Evolutionary conservation across 2,329 filamentous ascomycete genomes (phyloP).

Genomic region (Cercospora janseana): DNA sequence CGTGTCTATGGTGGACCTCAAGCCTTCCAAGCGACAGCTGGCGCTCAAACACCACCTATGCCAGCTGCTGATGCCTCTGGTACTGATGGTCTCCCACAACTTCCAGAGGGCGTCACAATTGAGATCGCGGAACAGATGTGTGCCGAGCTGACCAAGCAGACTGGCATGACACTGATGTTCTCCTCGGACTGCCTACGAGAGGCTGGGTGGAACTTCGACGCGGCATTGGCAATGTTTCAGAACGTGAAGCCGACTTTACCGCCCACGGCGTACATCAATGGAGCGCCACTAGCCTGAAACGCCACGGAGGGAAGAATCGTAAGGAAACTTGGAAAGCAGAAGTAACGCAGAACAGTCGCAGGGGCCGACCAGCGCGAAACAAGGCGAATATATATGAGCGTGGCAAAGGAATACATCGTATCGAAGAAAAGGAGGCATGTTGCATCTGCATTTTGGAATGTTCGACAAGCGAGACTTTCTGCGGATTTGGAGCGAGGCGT

Average conservation of each 20-base stretch:
- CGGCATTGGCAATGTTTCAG: conserved; percentile 72
- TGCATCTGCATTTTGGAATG: too few species aligned
- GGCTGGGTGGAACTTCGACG: conserved; percentile 75
- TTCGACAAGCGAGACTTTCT: too few species aligned
- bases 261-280: conserved; percentile 42
- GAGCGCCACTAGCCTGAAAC: conserved; percentile 17
- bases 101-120: conserved; percentile 33
- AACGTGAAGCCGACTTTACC: conserved; percentile 61
- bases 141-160: conserved; percentile 69
- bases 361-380: too few species aligned
- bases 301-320: not conserved
- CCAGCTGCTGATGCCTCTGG: conserved; percentile 19
- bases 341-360: not conserved
- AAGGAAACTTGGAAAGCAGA: not conserved
- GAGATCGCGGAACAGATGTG: conserved; percentile 56
- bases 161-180: conserved; percentile 75
- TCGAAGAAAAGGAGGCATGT: too few species aligned
- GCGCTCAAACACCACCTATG: conserved; percentile 33
- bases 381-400: too few species aligned
- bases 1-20: conserved; percentile 62
- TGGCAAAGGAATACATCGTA: too few species aligned
- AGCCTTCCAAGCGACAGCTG: conserved; percentile 47
- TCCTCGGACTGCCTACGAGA: conserved; percentile 77
- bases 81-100: conserved; percentile 22
- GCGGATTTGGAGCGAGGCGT: too few species aligned